Base-by-base conservation (phyloP, 768 basidiomycete genomes). In the Tylopilus subfusipes region DNA sequence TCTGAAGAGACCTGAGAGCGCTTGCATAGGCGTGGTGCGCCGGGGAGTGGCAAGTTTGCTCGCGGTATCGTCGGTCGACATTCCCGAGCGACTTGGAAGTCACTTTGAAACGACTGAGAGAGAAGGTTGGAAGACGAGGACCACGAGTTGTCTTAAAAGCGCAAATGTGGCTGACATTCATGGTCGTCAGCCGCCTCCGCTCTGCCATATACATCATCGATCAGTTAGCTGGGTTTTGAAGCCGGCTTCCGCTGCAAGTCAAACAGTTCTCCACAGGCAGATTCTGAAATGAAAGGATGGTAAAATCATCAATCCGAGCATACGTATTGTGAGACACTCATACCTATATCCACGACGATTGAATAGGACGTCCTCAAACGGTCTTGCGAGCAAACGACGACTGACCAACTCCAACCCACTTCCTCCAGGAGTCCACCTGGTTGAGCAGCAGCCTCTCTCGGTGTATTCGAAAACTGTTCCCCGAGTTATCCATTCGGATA, bases 1-100 rank as follows among this genome's bases (percentile, higher is more conserved):
- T 52, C 62, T 56, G 45, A 66, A 67, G 50, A 66, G 65, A 40
- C 50, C 21, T 1, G 62, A 59, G 0, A 67, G 45, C 8, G 52
- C 48, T 27, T 56, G 53, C 30, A 66, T 58, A 10, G 65, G 57
- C 18, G 43, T 53, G 19, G 42, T 46, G 14, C 50, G 45, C 8
- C 48, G 25, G 1, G 65, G 64, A 0, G 65, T 64, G 12, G 44
- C 16, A 1, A 16, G 43, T 21, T 45, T 50, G 24, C 6, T 39
- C 22, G 50, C 16, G 7, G 46, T 14, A 12, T 25, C 36, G 40
- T 56, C 48, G 5, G 30, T 25, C 16, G 45, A 39, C 64, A 65
- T 67, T 16, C 43, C 38, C 16, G 18, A 49, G 42, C 42, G 14
- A n/a, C 18, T 19, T n/a, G 25, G 21, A 22, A 9, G 6, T 43